Conservation (phyloP, 345 rosid genomes). For the Eucalyptus virginea region DNA sequence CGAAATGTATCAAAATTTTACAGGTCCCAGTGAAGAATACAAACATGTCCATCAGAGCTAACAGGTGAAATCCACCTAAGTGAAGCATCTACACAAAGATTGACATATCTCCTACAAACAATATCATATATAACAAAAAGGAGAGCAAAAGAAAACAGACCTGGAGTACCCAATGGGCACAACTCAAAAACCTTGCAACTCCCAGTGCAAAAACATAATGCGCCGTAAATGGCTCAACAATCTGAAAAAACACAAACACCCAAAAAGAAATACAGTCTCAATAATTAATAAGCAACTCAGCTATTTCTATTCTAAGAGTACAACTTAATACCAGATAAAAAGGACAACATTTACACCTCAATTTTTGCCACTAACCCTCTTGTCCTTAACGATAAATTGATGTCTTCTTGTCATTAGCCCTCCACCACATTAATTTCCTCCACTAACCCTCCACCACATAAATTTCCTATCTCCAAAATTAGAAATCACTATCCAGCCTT, state of each 20-base stretch:
- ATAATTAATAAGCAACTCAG: background rate
- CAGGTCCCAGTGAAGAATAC: background rate
- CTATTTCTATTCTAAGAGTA: background rate
- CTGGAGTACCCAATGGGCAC: conserved; percentile 99
- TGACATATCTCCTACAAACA: background rate
- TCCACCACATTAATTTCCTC: background rate
- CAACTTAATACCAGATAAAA: background rate
- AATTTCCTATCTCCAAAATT: background rate
- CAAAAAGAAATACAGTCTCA: background rate
- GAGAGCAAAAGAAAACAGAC: conserved; percentile 4
- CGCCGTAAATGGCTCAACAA: conserved; percentile 98
- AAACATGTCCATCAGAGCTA: background rate
- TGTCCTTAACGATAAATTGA: background rate
- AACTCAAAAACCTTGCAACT: conserved; percentile 95
- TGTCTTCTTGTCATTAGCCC: background rate
- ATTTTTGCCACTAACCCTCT: background rate
- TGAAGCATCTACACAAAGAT: background rate
- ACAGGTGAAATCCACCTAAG: background rate
- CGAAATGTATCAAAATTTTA: background rate
- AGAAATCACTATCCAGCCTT: background rate
- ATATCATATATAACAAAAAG: background rate
- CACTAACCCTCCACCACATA: background rate
- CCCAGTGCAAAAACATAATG: conserved; percentile 99
- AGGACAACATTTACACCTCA: background rate
- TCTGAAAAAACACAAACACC: conserved; percentile 31